Evolutionary conservation across 257 asterid species (phyloP).

Genomic region (Fraxinus anomala): DNA sequence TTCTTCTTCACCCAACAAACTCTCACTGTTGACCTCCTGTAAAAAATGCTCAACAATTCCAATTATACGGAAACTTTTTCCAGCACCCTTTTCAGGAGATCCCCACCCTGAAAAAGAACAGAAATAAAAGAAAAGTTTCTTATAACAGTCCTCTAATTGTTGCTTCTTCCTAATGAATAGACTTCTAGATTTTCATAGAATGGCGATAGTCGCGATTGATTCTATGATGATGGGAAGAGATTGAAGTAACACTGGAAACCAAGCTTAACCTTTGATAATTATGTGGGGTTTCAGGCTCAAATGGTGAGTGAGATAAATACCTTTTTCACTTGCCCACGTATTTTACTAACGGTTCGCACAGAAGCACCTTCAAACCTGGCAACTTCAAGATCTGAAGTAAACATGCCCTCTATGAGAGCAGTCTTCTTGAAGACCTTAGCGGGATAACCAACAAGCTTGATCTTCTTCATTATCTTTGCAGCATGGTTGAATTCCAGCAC

Average conservation of each 20-base stretch:
- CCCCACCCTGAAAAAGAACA: neutral
- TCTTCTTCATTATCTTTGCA: conserved; percentile 78
- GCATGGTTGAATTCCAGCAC: conserved; percentile 95
- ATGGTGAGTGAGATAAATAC: conserved; percentile 39
- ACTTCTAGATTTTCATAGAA: neutral
- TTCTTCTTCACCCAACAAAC: neutral
- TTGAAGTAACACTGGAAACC: neutral
- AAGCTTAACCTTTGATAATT: conserved; percentile 6
- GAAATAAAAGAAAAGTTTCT: neutral
- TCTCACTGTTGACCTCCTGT: neutral
- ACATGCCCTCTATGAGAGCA: conserved; percentile 90
- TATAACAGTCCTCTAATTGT: neutral
- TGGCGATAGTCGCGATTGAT: neutral
- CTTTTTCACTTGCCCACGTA: conserved; percentile 97
- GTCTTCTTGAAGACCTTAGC: conserved; percentile 92
- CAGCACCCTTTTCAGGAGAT: neutral
- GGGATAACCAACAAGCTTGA: conserved; percentile 89
- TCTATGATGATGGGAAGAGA: neutral
- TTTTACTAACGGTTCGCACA: conserved; percentile 89
- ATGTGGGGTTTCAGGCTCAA: neutral
- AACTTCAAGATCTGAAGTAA: conserved; percentile 97
- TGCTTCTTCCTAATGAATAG: neutral
- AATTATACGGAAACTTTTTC: neutral
- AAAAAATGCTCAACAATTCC: neutral
- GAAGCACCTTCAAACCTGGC: conserved; percentile 99